A percentile compares a stretch with the other conserved stretches of the same genome.
phyloP scores from a whole-genome alignment of 768 basidiomycete genomes.

The Macrolepiota albuminosa region DNA sequence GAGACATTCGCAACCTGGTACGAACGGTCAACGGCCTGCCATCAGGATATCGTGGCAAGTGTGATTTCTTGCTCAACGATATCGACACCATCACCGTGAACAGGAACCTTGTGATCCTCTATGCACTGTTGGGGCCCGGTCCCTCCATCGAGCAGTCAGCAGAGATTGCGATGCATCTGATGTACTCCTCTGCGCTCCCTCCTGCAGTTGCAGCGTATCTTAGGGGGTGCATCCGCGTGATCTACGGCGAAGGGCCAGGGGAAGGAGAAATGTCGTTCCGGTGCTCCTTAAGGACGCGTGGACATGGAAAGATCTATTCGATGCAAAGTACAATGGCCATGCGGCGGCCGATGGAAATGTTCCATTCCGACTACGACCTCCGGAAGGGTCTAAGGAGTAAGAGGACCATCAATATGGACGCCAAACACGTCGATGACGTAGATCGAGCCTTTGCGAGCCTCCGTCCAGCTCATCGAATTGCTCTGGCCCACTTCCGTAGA shows the following conservation, averaged over 20 bases:
- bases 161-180: slow-evolving; percentile 35
- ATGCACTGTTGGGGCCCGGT: slow-evolving; percentile 31
- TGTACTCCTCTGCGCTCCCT: slow-evolving; percentile 37
- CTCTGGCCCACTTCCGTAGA: slow-evolving; percentile 30
- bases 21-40: slow-evolving; percentile 34
- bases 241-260: slow-evolving; percentile 27
- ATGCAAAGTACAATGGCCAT: slow-evolving; percentile 33
- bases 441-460: slow-evolving; percentile 36
- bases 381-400: slow-evolving; percentile 24
- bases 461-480: slow-evolving; percentile 35
- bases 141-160: slow-evolving; percentile 37
- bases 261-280: slow-evolving; percentile 34
- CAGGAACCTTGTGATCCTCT: slow-evolving; percentile 36
- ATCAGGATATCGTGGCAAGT: slow-evolving; percentile 27
- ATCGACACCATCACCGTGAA: slow-evolving; percentile 32
- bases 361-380: slow-evolving; percentile 22
- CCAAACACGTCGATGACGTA: slow-evolving; percentile 33
- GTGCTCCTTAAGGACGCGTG: slow-evolving; percentile 27
- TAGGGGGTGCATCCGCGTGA: slow-evolving; percentile 27
- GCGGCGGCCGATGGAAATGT: slow-evolving; percentile 35
- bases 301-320: slow-evolving; percentile 29
- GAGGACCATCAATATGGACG: slow-evolving; percentile 28
- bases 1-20: slow-evolving; percentile 31
- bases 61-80: slow-evolving; percentile 36
- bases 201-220: slow-evolving; percentile 30